Evolutionary conservation across 2,329 filamentous ascomycete genomes (phyloP).

Genomic region (Cladosporium austrohemisphaericum): DNA sequence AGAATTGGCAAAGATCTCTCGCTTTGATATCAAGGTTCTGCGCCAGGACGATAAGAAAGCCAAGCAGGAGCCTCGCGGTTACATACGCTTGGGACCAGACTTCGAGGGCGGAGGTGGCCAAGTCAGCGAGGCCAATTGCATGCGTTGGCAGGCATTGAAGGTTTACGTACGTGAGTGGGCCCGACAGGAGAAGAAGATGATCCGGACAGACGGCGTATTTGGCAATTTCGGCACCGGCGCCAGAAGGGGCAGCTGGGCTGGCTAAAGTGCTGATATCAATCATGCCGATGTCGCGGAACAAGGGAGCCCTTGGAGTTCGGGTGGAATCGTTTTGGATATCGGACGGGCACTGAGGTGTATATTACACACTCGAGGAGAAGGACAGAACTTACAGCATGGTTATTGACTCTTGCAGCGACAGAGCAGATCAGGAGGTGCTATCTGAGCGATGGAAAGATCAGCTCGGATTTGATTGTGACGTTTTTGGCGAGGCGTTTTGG

Average conservation of each 20-base stretch:
- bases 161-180: conserved; percentile 88
- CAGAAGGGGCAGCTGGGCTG: conserved; percentile 47
- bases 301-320: too few species aligned
- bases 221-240: conserved; percentile 42
- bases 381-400: background rate
- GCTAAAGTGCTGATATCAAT: too few species aligned
- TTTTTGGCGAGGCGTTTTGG: conserved; percentile 9
- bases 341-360: too few species aligned
- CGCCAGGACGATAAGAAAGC: conserved; percentile 64
- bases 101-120: conserved; percentile 44
- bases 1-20: conserved; percentile 78
- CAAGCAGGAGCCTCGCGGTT: conserved; percentile 60
- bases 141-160: conserved; percentile 79
- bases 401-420: background rate
- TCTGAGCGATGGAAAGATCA: too few species aligned
- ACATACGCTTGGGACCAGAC: conserved; percentile 58
- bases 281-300: too few species aligned
- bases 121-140: conserved; percentile 51
- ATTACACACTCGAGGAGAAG: too few species aligned
- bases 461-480: background rate
- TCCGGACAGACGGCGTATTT: conserved; percentile 27
- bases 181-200: conserved; percentile 74
- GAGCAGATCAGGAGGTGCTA: too few species aligned
- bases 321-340: background rate
- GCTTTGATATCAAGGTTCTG: conserved; percentile 65